Base-by-base conservation (phyloP, 345 rosid genomes). In the Rhodamnia rubescens region DNA sequence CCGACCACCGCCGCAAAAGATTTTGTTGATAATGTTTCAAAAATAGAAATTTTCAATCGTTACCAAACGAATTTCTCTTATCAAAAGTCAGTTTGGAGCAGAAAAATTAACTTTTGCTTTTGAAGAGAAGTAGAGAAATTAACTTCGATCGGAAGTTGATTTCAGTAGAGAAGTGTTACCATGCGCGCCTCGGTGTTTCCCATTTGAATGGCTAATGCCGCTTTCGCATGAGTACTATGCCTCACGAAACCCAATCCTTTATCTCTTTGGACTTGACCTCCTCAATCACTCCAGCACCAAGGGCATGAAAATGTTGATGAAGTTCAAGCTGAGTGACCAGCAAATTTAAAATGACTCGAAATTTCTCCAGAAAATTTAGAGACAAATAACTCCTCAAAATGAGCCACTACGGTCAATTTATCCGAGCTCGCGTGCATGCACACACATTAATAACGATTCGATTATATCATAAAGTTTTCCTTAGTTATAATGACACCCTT, bases 201-300 rank as follows among this genome's bases (percentile, higher is more conserved):
- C 91, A 96, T 90, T 89, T 95, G 98, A 89, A 97, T 97, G 84
- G 98, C 98, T 84, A 95, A 84, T 86, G 97, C 96, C 84, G 98
- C 98, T 93, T 97, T 99, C 2, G 94, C 89, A 87, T 94, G 98
- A 44, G 94, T 94, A 86, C 95, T 91, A 91, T 91, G 96, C 87
- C 99, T 94, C 88, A 97, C 98, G 81, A 97, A 97, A 82, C 99
- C 99, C 92, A 97, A 97, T 61, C 97, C 99, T 90, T 97, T 97
- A 88, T 96, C 98, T 81, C 95, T 91, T 91, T 97, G 99, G 84
- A 97, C 95, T 27, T 97, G 74, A 97, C 98, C 90, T 97, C 99
- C 93, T 97, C 98, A 85, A 97, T 95, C 83, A 94, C 96, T 85
- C 99, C 98, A 85, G 98, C 3, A 36, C 40, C 40, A 36, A 36